Percentiles rank a stretch among this genome's conserved stretches.
phyloP scores from a whole-genome alignment of 345 rosid genomes.

The Sonneratia caseolaris region DNA sequence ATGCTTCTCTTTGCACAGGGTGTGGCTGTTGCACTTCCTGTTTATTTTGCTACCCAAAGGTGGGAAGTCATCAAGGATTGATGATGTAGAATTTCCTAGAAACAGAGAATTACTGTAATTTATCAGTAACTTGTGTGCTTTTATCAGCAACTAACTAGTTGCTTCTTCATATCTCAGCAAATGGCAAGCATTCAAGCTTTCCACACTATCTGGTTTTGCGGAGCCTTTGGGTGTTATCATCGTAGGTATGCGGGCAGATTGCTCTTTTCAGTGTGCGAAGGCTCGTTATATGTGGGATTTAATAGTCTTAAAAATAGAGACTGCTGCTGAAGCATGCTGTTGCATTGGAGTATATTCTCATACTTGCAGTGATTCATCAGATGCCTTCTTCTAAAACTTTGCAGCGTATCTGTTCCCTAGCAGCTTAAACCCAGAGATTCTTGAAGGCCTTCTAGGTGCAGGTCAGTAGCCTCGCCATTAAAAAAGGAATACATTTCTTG shows the following conservation, averaged over 20 bases:
- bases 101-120: not conserved
- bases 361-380: not conserved
- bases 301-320: not conserved
- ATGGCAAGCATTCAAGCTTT: constrained; percentile 98
- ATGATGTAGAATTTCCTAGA: not conserved
- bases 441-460: constrained; percentile 87
- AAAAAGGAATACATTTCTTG: too few relatives aligned
- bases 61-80: constrained; percentile 16
- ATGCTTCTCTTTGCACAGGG: constrained; percentile 33
- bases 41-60: constrained; percentile 97
- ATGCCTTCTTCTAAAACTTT: constrained; percentile 3
- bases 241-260: constrained; percentile 48
- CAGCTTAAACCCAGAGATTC: constrained; percentile 85
- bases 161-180: constrained; percentile 41
- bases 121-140: too few relatives aligned
- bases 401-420: constrained; percentile 94
- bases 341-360: not conserved
- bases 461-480: constrained; percentile 30
- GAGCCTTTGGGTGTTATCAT: constrained; percentile 95
- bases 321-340: not conserved
- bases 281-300: too few relatives aligned
- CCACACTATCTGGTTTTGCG: constrained; percentile 89
- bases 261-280: not conserved
- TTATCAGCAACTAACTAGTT: not conserved
- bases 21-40: constrained; percentile 95